phyloP scores from a whole-genome alignment of 352 stramenopile genomes.

The Phytopythium vexans region DNA sequence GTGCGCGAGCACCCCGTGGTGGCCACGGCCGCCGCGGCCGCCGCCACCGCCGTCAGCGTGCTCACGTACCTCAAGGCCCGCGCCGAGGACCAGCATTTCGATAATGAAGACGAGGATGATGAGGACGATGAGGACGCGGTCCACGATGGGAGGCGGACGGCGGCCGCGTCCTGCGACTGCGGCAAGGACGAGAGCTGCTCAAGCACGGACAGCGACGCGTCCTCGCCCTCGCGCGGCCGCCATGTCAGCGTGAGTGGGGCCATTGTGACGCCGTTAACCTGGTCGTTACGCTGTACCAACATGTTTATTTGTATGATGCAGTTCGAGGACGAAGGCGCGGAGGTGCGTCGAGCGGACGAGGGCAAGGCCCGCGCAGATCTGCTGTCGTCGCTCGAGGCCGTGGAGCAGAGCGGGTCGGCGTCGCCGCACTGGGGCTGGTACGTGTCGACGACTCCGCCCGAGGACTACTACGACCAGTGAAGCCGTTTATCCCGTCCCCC shows the following conservation, averaged over 20 bases:
- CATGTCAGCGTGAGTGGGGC: slow-evolving; percentile 27
- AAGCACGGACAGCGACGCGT: slow-evolving; percentile 65
- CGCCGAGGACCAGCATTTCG: neutral
- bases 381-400: slow-evolving; percentile 18
- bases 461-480: slow-evolving; percentile 58
- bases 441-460: slow-evolving; percentile 72
- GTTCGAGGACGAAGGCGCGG: slow-evolving; percentile 28
- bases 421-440: slow-evolving; percentile 84
- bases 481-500: too few relatives aligned
- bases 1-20: slow-evolving; percentile 71
- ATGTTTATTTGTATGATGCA: slow-evolving; percentile 12
- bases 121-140: slow-evolving; percentile 26
- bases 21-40: slow-evolving; percentile 58
- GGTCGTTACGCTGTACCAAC: slow-evolving; percentile 1
- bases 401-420: slow-evolving; percentile 33
- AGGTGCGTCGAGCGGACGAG: slow-evolving; percentile 13
- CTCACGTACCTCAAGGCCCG: slow-evolving; percentile 54
- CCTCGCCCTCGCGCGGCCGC: slow-evolving; percentile 34
- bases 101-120: slow-evolving; percentile 9
- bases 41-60: slow-evolving; percentile 65
- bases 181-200: slow-evolving; percentile 49
- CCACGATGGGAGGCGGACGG: slow-evolving; percentile 5
- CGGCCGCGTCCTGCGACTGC: neutral
- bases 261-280: neutral
- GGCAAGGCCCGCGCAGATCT: slow-evolving; percentile 8